A percentile compares a stretch with the other conserved stretches of the same genome.
Conservation (phyloP, 2,329 filamentous ascomycete genomes). For the Cladorrhinum sp. region DNA sequence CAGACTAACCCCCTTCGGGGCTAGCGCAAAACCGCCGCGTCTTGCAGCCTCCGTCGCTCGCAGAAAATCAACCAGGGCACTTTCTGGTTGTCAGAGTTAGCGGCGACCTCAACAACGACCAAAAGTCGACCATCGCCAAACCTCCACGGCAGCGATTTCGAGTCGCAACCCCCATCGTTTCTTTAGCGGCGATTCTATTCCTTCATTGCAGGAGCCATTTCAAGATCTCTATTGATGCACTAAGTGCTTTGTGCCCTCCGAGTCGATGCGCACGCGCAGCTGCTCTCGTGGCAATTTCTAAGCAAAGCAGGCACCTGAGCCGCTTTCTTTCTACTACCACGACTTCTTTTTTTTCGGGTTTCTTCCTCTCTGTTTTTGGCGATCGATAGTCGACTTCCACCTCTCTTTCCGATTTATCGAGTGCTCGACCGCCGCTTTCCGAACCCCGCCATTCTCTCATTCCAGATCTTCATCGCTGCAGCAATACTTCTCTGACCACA, state of each 20-base stretch:
- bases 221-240: constrained; percentile 16
- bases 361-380: not conserved
- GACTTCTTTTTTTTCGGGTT: not conserved
- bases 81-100: constrained; percentile 7
- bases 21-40: constrained; percentile 17
- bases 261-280: constrained; percentile 25
- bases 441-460: not conserved
- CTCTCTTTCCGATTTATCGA: not conserved
- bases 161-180: constrained; percentile 12
- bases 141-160: not conserved
- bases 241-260: constrained; percentile 16
- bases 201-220: not conserved
- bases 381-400: not conserved
- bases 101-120: constrained; percentile 6
- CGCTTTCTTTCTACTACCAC: not conserved
- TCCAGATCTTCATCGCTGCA: not conserved
- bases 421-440: not conserved
- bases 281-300: constrained; percentile 27
- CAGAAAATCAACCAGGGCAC: constrained; percentile 17
- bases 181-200: not conserved
- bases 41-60: constrained; percentile 23
- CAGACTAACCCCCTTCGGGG: constrained; percentile 10
- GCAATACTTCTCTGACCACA: not conserved
- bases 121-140: not conserved
- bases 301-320: constrained; percentile 2